These are phyloP conservation scores for Globisporangium nodosum DNA, from an alignment of 352 stramenopile species.

Conservation along the genomic window DNA sequence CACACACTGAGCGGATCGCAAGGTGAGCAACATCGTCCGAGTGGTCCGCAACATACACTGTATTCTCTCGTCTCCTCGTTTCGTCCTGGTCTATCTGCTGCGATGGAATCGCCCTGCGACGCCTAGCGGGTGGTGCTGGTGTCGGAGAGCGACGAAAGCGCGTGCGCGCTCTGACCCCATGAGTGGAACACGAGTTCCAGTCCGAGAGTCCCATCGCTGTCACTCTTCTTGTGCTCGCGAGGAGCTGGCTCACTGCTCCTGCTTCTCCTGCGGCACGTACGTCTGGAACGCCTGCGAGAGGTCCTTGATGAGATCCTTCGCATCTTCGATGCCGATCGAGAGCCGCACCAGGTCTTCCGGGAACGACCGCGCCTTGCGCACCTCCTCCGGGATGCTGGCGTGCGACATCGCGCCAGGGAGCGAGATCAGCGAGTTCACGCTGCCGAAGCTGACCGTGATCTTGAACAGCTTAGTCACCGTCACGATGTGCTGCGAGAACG, in stretches of 20 bases:
- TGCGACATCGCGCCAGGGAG: slow-evolving; percentile 94
- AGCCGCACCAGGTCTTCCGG: slow-evolving; percentile 93
- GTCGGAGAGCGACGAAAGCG: slow-evolving; percentile 17
- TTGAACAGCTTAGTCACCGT: slow-evolving; percentile 92
- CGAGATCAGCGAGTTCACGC: slow-evolving; percentile 91
- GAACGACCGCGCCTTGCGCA: slow-evolving; percentile 88
- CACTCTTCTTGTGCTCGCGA: not conserved
- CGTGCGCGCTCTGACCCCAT: slow-evolving; percentile 15
- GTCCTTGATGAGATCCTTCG: slow-evolving; percentile 93
- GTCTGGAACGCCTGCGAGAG: slow-evolving; percentile 87
- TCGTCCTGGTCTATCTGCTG: slow-evolving; percentile 3
- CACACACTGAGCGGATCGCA: not conserved
- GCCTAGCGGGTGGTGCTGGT: not conserved
- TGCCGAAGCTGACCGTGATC: slow-evolving; percentile 92
- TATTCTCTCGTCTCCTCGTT: not conserved
- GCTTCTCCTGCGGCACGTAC: slow-evolving; percentile 33
- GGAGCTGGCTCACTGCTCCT: slow-evolving; percentile 5
- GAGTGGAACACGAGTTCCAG: slow-evolving; percentile 4
- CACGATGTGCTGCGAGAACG: slow-evolving; percentile 87
- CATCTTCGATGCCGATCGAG: slow-evolving; percentile 93
- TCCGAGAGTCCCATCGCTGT: slow-evolving; percentile 15
- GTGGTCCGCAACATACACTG: not conserved
- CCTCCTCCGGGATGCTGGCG: slow-evolving; percentile 90
- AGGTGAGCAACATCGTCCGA: too few species aligned
- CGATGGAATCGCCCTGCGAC: slow-evolving; percentile 14